Evolutionary conservation across 345 rosid species (phyloP).

Genomic region (Erodium maritimum): DNA sequence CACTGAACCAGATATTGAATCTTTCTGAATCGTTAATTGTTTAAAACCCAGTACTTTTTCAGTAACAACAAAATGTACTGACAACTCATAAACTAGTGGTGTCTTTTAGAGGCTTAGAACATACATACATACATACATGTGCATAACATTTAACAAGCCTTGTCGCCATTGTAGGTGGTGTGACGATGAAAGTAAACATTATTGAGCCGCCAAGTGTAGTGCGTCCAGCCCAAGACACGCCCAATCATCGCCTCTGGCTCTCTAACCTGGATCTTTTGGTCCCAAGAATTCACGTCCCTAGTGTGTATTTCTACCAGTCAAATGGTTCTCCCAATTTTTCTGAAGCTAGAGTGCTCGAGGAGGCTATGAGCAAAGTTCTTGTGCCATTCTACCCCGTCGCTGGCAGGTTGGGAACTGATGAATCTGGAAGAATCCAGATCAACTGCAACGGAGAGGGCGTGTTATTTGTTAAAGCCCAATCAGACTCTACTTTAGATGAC

Average conservation of each 20-base stretch:
- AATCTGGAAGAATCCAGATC: slow-evolving; percentile 27
- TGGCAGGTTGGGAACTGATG: slow-evolving; percentile 26
- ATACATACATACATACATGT: too few species aligned
- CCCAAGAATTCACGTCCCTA: slow-evolving; percentile 13
- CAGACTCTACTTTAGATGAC: slow-evolving; percentile 13
- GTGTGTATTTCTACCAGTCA: slow-evolving; percentile 20
- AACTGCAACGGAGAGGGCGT: slow-evolving; percentile 34
- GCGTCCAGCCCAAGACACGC: slow-evolving; percentile 20
- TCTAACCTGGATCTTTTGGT: slow-evolving; percentile 24
- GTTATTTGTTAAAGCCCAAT: slow-evolving; percentile 20
- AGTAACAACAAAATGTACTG: too few species aligned
- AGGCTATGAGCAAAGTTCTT: slow-evolving; percentile 25
- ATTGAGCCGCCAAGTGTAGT: too few species aligned
- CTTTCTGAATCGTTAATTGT: too few species aligned
- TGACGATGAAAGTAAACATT: too few species aligned
- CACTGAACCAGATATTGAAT: too few species aligned
- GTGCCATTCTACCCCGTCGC: slow-evolving; percentile 32
- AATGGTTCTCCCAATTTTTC: neutral
- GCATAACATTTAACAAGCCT: too few species aligned
- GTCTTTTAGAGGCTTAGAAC: too few species aligned
- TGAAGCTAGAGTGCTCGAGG: slow-evolving; percentile 12
- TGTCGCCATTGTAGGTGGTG: neutral
- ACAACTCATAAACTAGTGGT: too few species aligned
- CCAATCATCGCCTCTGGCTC: slow-evolving; percentile 16
- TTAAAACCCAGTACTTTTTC: too few species aligned